Base-by-base conservation (phyloP, 768 basidiomycete genomes). In the Mycena galericulata region DNA sequence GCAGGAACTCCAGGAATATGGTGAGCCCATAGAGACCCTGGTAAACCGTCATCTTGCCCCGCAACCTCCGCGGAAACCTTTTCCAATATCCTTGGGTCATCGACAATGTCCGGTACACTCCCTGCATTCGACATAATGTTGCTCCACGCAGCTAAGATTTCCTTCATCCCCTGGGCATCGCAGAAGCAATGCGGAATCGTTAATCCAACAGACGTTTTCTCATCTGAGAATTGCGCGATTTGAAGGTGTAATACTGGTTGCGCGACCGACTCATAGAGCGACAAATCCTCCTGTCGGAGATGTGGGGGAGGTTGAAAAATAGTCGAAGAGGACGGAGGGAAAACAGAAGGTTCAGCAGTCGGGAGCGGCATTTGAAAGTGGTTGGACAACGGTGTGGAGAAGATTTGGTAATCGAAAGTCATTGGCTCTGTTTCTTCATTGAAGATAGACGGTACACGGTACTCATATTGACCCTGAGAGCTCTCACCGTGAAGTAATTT, bases 161-260 rank as follows among this genome's bases (percentile, higher is more conserved):
- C n/a, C 50, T 36, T 34, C 32, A 54, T 54, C 9, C 53, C 53
- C 15, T 18, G 3, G n/a, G 22, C 36, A 30, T 54, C 53, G 53
- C 53, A 54, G 36, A 54, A 54, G 32, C 53, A 54, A 20, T n/a
- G 53, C 24, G 53, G 53, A n/a, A 54, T 20, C 3, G 53, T 54
- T 9, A 54, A 38, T 15, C 53, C 53, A 54, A 54, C 18, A 8
- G 53, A 34, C 6, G 53, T 54, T 18, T 54, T 54, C 36, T 54
- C 53, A 12, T 54, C 53, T 10, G 53, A 34, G 20, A 38, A 54
- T 22, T 54, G 29, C 8, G 30, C 15, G n/a, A 54, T n/a, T 38
- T 54, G 53, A 22, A 54, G 32, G 27, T 54, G 53, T 8, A 54
- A 24, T 4, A 54, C 36, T n/a, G 53, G 53, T 22, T 54, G 53